Evolutionary conservation across 768 basidiomycete genomes (phyloP), one percentile per base, ranked within the genome.

Genomic region (Antrodiella citrinella): DNA sequence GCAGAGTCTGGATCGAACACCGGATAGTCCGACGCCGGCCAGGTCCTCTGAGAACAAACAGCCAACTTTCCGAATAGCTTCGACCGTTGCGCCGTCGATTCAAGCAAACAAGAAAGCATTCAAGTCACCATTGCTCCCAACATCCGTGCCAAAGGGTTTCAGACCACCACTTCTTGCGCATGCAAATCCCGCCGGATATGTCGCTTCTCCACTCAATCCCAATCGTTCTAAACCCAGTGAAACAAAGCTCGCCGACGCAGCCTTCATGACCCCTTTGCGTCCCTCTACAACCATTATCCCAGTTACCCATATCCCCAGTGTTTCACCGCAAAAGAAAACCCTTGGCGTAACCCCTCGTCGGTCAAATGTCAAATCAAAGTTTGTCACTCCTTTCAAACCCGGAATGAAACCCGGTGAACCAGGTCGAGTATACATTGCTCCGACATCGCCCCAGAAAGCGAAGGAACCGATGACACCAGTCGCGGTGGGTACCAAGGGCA

Each of bases 331-430:
- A 1, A 49, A 41, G 5, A 64, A 58, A 49, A 23, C 51, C 1
- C 51, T 67, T 11, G 66, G 66, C 0, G 47, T 64, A 45, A 64
- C 59, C 2, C 58, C 62, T 20, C 61, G 63, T 1, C 39, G 59
- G 24, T 7, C 47, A 15, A 55, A 54, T 13, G 51, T 50, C 24
- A 63, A 60, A 44, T 30, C 53, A 13, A 56, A 53, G 41, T 67
- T 67, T 43, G 44, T 50, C 0, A 67, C 65, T 3, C 66, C 66
- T 9, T 67, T 66, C 54, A 67, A 67, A 51, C 35, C 50, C 10
- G 65, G 63, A 0, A 55, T 66, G 57, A 43, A 49, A 21, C 65
- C 63, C 13, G 62, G 64, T 11, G 62, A 65, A 21, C 56, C 58
- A 1, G 64, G 61, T 1, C 49, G 63, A 15, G 41, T 21, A 18